These are phyloP conservation scores for Leptoxyphium fumago DNA, from an alignment of 2,329 filamentous ascomycete genomes.

Conservation along the genomic window DNA sequence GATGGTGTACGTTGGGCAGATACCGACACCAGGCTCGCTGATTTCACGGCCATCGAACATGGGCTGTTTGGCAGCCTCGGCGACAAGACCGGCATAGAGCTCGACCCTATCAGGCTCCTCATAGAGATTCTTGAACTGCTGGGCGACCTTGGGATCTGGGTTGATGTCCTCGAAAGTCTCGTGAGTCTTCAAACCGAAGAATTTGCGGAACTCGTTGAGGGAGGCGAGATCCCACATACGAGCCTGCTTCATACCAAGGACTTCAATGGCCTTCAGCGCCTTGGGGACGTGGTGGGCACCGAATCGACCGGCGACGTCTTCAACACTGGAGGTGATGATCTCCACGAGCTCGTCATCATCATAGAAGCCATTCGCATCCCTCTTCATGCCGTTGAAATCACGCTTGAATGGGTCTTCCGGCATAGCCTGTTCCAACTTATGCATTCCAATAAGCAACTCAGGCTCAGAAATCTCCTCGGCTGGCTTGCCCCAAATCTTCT, in stretches of 20 bases:
- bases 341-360: conserved; percentile 43
- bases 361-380: conserved; percentile 35
- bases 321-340: conserved; percentile 42
- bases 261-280: conserved; percentile 45
- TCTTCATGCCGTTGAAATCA: conserved; percentile 20
- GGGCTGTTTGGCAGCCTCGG: conserved; percentile 59
- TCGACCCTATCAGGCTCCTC: conserved; percentile 69
- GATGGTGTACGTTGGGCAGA: conserved; percentile 61
- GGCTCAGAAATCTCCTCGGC: conserved; percentile 9
- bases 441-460: conserved; percentile 17
- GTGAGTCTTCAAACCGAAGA: conserved; percentile 48
- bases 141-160: conserved; percentile 54
- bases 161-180: conserved; percentile 75
- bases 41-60: conserved; percentile 28
- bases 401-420: conserved; percentile 18
- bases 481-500: conserved; percentile 13
- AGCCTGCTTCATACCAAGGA: conserved; percentile 47
- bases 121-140: conserved; percentile 48
- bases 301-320: conserved; percentile 45
- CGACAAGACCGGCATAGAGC: conserved; percentile 63
- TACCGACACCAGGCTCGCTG: conserved; percentile 49
- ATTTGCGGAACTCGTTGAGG: conserved; percentile 50
- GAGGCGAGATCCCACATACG: conserved; percentile 47
- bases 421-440: conserved; percentile 14
- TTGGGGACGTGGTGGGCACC: conserved; percentile 45